These are phyloP conservation scores for Arthrobotrys sphaeroides DNA, from an alignment of 2,329 filamentous ascomycete genomes.

Conservation along the genomic window DNA sequence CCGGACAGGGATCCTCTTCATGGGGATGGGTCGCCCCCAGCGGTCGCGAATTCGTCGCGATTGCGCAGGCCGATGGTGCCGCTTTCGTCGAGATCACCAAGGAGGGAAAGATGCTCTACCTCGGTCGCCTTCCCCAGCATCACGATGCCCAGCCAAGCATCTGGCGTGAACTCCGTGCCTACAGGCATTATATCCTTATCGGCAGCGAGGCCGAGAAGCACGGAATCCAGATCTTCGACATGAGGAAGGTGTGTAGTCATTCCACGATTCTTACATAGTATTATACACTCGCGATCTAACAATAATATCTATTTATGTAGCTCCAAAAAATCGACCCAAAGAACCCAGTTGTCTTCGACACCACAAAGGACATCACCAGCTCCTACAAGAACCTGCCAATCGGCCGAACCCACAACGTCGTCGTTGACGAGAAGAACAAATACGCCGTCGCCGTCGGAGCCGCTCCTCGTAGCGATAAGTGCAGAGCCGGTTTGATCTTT, in stretches of 20 bases:
- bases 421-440: slow-evolving; percentile 65
- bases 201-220: slow-evolving; percentile 65
- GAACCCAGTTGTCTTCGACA: slow-evolving; percentile 62
- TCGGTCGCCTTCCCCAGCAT: slow-evolving; percentile 57
- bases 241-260: slow-evolving; percentile 61
- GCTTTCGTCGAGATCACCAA: slow-evolving; percentile 57
- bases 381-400: slow-evolving; percentile 58
- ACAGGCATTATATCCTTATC: slow-evolving; percentile 62
- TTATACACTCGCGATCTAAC: slow-evolving; percentile 10
- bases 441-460: slow-evolving; percentile 62
- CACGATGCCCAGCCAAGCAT: slow-evolving; percentile 52
- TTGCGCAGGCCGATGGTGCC: slow-evolving; percentile 56
- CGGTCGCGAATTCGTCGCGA: slow-evolving; percentile 56
- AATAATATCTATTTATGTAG: slow-evolving; percentile 60
- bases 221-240: slow-evolving; percentile 72
- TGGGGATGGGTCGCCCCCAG: slow-evolving; percentile 59
- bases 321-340: slow-evolving; percentile 64
- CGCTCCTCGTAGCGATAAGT: slow-evolving; percentile 60
- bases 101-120: slow-evolving; percentile 55
- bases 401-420: slow-evolving; percentile 62
- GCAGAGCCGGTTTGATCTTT: slow-evolving; percentile 69
- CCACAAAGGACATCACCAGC: slow-evolving; percentile 62
- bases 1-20: slow-evolving; percentile 59
- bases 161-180: slow-evolving; percentile 60
- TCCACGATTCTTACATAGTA: background rate